Evolutionary conservation across 352 stramenopile genomes (phyloP).

Genomic region (Halophytophthora polymorphica): DNA sequence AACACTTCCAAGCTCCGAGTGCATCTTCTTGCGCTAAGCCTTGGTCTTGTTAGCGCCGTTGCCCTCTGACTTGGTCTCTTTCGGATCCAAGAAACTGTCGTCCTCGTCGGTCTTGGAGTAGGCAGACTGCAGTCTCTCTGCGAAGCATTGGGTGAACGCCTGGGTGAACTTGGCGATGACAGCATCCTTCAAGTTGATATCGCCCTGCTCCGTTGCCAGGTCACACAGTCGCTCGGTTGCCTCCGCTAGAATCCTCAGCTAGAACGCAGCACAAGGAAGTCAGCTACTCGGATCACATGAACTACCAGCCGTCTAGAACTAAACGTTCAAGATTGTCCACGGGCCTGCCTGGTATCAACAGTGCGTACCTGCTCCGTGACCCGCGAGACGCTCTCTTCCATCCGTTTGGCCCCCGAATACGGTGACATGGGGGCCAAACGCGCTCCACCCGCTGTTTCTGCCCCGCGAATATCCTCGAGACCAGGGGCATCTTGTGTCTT

Average conservation of each 20-base stretch:
- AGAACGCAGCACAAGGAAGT: background rate
- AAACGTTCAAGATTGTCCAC: background rate
- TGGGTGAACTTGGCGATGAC: constrained; percentile 60
- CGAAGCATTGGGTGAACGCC: constrained; percentile 78
- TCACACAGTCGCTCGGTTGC: constrained; percentile 71
- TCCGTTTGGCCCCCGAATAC: constrained; percentile 42
- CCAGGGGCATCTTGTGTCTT: constrained; percentile 32
- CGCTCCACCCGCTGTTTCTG: constrained; percentile 29
- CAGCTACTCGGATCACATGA: constrained; percentile 5
- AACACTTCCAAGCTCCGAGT: too few relatives aligned
- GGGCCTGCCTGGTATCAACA: too few relatives aligned
- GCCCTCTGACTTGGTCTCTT: constrained; percentile 26
- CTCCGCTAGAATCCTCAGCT: constrained; percentile 56
- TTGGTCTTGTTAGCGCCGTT: constrained; percentile 15
- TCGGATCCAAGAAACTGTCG: constrained; percentile 29
- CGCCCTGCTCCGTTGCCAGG: constrained; percentile 70
- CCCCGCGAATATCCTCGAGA: constrained; percentile 46
- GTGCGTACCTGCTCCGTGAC: constrained; percentile 58
- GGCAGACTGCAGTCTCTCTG: constrained; percentile 50
- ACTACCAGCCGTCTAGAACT: background rate
- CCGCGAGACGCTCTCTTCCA: constrained; percentile 65
- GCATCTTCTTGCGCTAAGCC: constrained; percentile 12
- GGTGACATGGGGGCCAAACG: constrained; percentile 36
- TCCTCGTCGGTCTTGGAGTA: constrained; percentile 67
- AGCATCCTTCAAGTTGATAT: constrained; percentile 70